A percentile compares a stretch with the other conserved stretches of the same genome.
These are phyloP conservation scores for Marsdenia floribunda DNA, from an alignment of 257 asterid species.

Conservation along the genomic window DNA sequence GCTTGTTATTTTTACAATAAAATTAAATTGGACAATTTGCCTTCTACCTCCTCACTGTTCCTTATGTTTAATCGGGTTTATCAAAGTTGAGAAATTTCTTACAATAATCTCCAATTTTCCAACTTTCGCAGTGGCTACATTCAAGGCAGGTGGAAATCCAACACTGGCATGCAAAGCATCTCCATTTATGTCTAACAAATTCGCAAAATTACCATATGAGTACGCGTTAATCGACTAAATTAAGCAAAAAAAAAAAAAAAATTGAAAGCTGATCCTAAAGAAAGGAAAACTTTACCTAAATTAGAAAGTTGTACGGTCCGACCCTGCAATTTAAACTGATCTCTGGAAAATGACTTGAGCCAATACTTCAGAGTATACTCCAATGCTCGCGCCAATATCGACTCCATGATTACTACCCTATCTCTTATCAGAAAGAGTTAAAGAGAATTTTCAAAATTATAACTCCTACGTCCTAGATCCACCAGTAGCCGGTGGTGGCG, in stretches of 20 bases:
- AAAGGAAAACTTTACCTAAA: constrained; percentile 44
- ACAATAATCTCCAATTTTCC: constrained; percentile 93
- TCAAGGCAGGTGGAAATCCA: constrained; percentile 94
- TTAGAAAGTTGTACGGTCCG: constrained; percentile 80
- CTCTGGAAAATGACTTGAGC: constrained; percentile 88
- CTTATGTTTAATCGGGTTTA: background rate
- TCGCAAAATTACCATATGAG: constrained; percentile 9
- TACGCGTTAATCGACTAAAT: constrained; percentile 7
- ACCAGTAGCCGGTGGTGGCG: background rate
- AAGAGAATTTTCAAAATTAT: background rate
- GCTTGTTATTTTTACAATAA: background rate
- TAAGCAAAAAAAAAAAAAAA: constrained; percentile 12
- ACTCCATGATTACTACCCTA: constrained; percentile 46
- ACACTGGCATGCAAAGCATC: constrained; percentile 93
- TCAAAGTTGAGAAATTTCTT: constrained; percentile 20
- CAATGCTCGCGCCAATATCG: constrained; percentile 85
- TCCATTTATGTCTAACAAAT: constrained; percentile 68
- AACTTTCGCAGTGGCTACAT: constrained; percentile 83
- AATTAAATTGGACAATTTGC: background rate
- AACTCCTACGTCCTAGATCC: constrained; percentile 3
- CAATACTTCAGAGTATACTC: constrained; percentile 96
- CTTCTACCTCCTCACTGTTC: background rate
- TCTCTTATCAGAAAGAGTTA: constrained; percentile 16
- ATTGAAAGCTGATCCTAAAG: background rate
- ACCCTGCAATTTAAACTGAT: constrained; percentile 96